A percentile compares a stretch with the other conserved stretches of the same genome.
phyloP scores from a whole-genome alignment of 2,329 filamentous ascomycete species.

The Nothopassalora personata region DNA sequence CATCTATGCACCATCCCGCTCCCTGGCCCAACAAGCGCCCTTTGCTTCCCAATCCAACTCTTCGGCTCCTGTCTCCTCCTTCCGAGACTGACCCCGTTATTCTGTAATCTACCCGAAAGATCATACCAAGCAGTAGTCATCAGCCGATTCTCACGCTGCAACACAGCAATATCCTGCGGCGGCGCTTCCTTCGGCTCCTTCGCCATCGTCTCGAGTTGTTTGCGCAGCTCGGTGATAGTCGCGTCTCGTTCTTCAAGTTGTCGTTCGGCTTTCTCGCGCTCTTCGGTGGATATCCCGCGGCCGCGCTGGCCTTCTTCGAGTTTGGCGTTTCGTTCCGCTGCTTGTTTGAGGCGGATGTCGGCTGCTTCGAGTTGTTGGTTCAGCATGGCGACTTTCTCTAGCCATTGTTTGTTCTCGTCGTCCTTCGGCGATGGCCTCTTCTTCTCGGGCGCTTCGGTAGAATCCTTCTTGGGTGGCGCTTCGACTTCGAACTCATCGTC shows the following conservation, averaged over 20 bases:
- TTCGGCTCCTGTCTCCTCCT: conserved; percentile 67
- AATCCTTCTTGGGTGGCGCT: conserved; percentile 9
- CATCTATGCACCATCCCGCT: conserved; percentile 6
- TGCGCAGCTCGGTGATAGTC: conserved; percentile 27
- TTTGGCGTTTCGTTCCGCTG: conserved; percentile 26
- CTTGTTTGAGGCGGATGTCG: conserved; percentile 30
- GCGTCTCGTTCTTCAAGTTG: conserved; percentile 25
- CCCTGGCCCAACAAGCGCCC: conserved; percentile 41
- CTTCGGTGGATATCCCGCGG: conserved; percentile 9
- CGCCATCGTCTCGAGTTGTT: conserved; percentile 23
- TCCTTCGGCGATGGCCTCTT: conserved; percentile 5
- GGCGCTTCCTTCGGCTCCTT: conserved; percentile 16
- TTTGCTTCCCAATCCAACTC: conserved; percentile 81
- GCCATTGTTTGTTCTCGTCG: conserved; percentile 27
- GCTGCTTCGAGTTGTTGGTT: conserved; percentile 31
- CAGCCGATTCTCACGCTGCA: conserved; percentile 71
- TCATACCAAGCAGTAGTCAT: conserved; percentile 86
- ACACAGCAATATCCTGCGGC: conserved; percentile 54
- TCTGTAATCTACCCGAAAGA: conserved; percentile 70
- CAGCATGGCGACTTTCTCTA: conserved; percentile 29
- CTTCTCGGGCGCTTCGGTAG: conserved; percentile 9
- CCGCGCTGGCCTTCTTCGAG: conserved; percentile 26
- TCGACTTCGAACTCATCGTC: conserved; percentile 28
- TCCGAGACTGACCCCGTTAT: conserved; percentile 74
- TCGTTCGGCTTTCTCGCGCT: conserved; percentile 17